Conservation (phyloP, 768 basidiomycete genomes). For the Exsudoporus frostii region DNA sequence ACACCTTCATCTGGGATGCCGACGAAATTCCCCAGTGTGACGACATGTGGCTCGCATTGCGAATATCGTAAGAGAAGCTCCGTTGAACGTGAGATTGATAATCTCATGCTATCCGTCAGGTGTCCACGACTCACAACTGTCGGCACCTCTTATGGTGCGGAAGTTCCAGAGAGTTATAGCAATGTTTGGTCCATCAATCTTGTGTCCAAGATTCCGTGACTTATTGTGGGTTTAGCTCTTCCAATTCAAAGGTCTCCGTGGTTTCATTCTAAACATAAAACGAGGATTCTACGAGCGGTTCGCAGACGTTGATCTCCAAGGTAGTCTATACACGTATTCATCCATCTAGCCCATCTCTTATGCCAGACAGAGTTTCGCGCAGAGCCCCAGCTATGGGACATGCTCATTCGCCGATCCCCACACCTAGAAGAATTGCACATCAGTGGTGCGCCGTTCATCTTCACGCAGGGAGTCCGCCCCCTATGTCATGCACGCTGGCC, state of each 20-base stretch:
- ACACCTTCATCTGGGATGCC: slow-evolving; percentile 68
- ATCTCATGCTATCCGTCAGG: slow-evolving; percentile 33
- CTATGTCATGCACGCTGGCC: slow-evolving; percentile 68
- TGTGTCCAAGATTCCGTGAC: neutral
- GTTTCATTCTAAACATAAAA: slow-evolving; percentile 61
- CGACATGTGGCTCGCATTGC: slow-evolving; percentile 76
- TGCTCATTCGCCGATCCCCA: slow-evolving; percentile 64
- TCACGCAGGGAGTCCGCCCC: slow-evolving; percentile 47
- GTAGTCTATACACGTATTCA: slow-evolving; percentile 31
- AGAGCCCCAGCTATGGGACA: slow-evolving; percentile 52
- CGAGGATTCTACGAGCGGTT: slow-evolving; percentile 60
- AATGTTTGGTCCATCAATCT: slow-evolving; percentile 44
- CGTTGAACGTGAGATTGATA: neutral
- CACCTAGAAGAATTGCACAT: slow-evolving; percentile 64
- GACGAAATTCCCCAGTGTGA: slow-evolving; percentile 63
- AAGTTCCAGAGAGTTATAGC: slow-evolving; percentile 55
- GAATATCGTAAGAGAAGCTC: slow-evolving; percentile 49
- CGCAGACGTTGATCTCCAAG: slow-evolving; percentile 51
- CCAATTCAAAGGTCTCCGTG: slow-evolving; percentile 59
- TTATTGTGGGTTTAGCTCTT: slow-evolving; percentile 48
- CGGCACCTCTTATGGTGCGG: slow-evolving; percentile 58
- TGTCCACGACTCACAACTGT: slow-evolving; percentile 65
- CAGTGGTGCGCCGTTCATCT: slow-evolving; percentile 25
- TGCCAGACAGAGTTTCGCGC: slow-evolving; percentile 19
- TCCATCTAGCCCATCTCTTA: slow-evolving; percentile 1